Base-by-base conservation (phyloP, 208 protist genomes). In the Trypanosoma theileri region DNA sequence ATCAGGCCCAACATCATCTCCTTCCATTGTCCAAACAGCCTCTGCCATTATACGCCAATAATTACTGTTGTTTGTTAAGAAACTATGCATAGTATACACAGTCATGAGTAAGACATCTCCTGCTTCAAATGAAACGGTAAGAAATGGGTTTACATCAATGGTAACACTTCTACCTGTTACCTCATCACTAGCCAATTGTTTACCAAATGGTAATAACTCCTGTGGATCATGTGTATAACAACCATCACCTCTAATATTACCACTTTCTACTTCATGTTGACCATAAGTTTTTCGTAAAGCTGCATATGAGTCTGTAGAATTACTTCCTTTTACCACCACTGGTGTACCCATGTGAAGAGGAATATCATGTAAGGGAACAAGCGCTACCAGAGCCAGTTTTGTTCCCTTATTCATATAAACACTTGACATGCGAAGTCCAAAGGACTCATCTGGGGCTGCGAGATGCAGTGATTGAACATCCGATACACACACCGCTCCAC, bases 21-120 rank as follows among this genome's bases (percentile, higher is more conserved):
- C 87, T 53, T 93, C 86, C 86, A 96, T 93, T 17, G 80, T 93
- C 91, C 91, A 96, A 21, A 88, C 78, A 12, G 82, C 67, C 73
- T 93, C 86, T 16, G 73, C 81, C 69, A 88, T 81, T 8, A 96
- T 46, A 9, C 91, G 80, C 85, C 86, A 93, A 65, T 66, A 82
- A 63, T 68, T 79, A 12, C 84, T 86, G 28, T 78, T 79, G 62
- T 96, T 96, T 3, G 83, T 91, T 19, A 94, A 63, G 61, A 89
- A 96, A 21, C 70, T 50, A 52, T 86, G 72, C 91, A 96, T 96
- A 13, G 88, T 91, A 77, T 96, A 96, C 10, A 93, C 84, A 1
- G 88, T 93, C 16, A 91, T 75, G 54, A 96, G 75, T 22, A 96
- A 69, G 24, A 96, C 52, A 59, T 96, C 91, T 13, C 91, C 91